Percentiles rank a stretch among this genome's conserved stretches.
phyloP scores from a whole-genome alignment of 129 eudicot genomes.

The Arctium minus region DNA sequence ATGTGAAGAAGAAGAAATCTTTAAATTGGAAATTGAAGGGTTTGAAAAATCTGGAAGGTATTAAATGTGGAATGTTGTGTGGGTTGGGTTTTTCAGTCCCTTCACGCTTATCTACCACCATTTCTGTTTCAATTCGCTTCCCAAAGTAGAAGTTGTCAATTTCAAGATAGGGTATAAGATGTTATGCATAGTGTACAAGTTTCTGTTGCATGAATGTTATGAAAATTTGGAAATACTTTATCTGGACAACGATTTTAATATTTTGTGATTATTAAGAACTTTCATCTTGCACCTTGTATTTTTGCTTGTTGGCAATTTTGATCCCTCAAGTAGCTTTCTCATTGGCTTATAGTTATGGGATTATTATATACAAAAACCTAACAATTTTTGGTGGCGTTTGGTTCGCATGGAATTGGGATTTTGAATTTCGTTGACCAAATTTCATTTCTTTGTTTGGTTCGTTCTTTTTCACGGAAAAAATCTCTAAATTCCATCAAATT shows the following conservation, averaged over 20 bases:
- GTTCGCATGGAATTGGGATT: no score
- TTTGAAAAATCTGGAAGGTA: conserved; percentile 16
- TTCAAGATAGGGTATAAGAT: neutral
- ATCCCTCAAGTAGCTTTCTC: neutral
- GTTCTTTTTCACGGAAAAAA: no score
- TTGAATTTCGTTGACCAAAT: no score
- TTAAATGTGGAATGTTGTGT: conserved; percentile 28
- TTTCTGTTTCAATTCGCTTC: neutral
- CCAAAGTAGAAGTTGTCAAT: neutral
- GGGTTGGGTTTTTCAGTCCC: conserved; percentile 16
- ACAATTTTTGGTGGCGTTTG: neutral
- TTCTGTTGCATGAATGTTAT: neutral
- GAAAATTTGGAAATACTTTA: neutral
- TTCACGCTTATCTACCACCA: conserved; percentile 21
- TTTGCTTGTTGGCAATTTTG: neutral
- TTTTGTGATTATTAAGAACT: neutral
- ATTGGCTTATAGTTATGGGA: neutral
- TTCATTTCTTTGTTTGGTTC: no score
- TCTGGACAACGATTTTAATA: neutral
- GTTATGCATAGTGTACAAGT: neutral
- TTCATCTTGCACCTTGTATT: neutral
- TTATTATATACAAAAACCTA: neutral
- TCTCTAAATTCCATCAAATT: no score
- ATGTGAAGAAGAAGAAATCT: neutral
- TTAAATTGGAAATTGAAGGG: conserved; percentile 16